Conservation (phyloP, 2,329 filamentous ascomycete genomes). For the Didymella glomerata region DNA sequence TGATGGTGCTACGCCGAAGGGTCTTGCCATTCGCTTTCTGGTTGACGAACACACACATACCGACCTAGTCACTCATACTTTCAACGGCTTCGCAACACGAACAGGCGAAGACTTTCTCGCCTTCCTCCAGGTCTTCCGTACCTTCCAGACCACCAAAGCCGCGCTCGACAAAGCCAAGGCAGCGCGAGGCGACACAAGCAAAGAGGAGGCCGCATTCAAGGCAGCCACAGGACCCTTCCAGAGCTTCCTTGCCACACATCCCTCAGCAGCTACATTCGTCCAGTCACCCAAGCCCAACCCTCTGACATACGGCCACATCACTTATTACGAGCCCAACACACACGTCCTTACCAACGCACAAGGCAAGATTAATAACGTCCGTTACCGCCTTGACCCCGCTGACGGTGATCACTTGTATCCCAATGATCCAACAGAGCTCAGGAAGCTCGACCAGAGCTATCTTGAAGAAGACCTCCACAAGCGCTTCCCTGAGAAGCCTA, state of each 20-base stretch:
- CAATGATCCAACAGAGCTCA: constrained; percentile 5
- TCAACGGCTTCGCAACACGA: constrained; percentile 19
- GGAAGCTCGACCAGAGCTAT: constrained; percentile 12
- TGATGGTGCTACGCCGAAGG: constrained; percentile 21
- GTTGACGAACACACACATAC: constrained; percentile 16
- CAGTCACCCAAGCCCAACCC: constrained; percentile 91
- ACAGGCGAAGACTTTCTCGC: constrained; percentile 21
- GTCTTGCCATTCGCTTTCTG: constrained; percentile 20
- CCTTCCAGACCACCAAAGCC: constrained; percentile 16
- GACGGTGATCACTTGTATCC: constrained; percentile 19
- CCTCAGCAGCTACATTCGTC: constrained; percentile 81
- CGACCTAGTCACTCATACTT: constrained; percentile 21
- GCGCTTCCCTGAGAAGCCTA: constrained; percentile 15
- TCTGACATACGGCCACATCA: constrained; percentile 73
- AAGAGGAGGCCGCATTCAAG: constrained; percentile 11
- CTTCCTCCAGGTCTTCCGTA: constrained; percentile 20
- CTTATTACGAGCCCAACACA: constrained; percentile 24
- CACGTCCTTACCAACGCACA: constrained; percentile 18
- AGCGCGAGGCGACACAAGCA: constrained; percentile 6
- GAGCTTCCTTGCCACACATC: constrained; percentile 86
- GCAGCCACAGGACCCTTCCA: constrained; percentile 78
- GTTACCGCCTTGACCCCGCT: constrained; percentile 19
- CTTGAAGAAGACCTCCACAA: constrained; percentile 16
- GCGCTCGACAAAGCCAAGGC: constrained; percentile 16
- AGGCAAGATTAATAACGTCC: constrained; percentile 12